Conservation (phyloP, 306 rosid species). For the Castanopsis chinensis region DNA sequence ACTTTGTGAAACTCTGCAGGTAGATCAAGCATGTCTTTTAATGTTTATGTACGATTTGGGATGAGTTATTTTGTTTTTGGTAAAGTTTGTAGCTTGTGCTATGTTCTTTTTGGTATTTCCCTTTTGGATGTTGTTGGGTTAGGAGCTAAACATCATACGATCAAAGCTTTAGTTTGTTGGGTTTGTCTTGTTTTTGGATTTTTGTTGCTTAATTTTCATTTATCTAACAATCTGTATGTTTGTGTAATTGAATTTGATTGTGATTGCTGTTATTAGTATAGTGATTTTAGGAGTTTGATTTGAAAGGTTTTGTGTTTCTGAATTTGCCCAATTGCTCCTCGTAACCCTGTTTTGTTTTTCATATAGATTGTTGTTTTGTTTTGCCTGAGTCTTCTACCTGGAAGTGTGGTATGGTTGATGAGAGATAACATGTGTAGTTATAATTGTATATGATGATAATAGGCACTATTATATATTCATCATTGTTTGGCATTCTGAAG, state of each 20-base stretch:
- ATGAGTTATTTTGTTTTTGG: neutral
- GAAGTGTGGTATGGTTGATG: neutral
- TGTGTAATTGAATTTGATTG: neutral
- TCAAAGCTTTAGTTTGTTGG: neutral
- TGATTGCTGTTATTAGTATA: neutral
- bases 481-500: neutral
- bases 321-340: neutral
- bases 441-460: neutral
- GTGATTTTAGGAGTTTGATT: neutral
- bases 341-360: neutral
- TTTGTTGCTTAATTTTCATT: neutral
- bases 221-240: neutral
- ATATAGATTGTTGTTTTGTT: neutral
- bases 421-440: neutral
- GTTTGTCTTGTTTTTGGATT: neutral
- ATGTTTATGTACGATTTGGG: neutral
- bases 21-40: neutral
- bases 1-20: neutral
- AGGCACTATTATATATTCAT: neutral
- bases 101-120: neutral
- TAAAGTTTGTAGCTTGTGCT: neutral
- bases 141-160: neutral
- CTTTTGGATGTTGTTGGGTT: neutral
- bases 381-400: neutral
- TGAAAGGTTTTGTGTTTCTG: neutral